Evolutionary conservation across 495 filamentous ascomycete species (phyloP).

Genomic region (Aspergillus panamensis): DNA sequence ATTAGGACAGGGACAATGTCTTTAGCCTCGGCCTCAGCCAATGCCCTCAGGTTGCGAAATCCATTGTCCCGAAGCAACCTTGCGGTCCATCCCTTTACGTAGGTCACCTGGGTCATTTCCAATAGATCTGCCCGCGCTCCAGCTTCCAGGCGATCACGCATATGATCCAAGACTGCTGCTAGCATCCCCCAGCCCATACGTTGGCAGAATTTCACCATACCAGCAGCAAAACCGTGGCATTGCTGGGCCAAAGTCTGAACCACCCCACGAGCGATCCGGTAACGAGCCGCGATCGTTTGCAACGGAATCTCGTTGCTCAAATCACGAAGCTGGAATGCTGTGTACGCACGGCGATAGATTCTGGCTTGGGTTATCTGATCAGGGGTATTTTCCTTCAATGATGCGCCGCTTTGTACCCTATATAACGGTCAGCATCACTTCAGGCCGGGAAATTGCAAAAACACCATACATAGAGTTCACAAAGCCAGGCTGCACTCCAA

Average conservation of each 20-base stretch:
- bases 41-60: conserved; percentile 59
- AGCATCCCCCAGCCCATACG: conserved; percentile 72
- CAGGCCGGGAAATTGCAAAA: neutral
- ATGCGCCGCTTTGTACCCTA: conserved; percentile 65
- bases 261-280: conserved; percentile 63
- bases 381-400: conserved; percentile 59
- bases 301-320: conserved; percentile 77
- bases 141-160: conserved; percentile 68
- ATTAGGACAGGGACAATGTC: conserved; percentile 68
- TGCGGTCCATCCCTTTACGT: conserved; percentile 74
- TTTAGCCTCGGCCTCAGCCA: conserved; percentile 65
- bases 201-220: conserved; percentile 73
- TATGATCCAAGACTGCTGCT: conserved; percentile 73
- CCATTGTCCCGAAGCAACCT: conserved; percentile 76
- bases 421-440: conserved; percentile 25
- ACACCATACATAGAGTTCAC: conserved; percentile 67
- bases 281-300: conserved; percentile 64
- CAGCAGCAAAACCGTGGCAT: conserved; percentile 75
- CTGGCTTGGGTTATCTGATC: conserved; percentile 58
- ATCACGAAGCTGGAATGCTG: conserved; percentile 76
- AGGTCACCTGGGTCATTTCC: conserved; percentile 69
- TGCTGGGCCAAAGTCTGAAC: conserved; percentile 72
- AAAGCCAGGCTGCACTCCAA: conserved; percentile 65
- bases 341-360: conserved; percentile 74
- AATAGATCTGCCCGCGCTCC: conserved; percentile 72